phyloP scores from a whole-genome alignment of 257 asterid species.

The Salvia miltiorrhiza region DNA sequence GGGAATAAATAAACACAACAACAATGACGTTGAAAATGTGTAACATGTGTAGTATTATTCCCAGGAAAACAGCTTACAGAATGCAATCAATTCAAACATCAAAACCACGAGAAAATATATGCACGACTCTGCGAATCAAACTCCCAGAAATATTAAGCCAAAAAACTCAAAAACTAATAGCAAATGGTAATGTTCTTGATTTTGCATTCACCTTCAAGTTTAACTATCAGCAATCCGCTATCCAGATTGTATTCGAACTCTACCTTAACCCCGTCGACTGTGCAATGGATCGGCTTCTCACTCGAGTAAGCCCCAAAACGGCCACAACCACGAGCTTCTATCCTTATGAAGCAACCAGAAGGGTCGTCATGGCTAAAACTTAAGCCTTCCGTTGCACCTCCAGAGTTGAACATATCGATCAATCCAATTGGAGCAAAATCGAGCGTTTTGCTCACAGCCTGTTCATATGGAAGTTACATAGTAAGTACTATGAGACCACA shows the following conservation, averaged over 20 bases:
- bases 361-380: conserved; percentile 1
- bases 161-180: conserved; percentile 13
- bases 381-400: conserved; percentile 41
- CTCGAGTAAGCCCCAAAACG: conserved; percentile 52
- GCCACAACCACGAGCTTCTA: conserved; percentile 44
- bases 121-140: no score
- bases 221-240: conserved; percentile 34
- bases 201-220: conserved; percentile 40
- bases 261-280: conserved; percentile 25
- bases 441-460: conserved; percentile 23
- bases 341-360: neutral
- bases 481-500: neutral
- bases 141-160: neutral
- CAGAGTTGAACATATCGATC: conserved; percentile 56
- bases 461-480: neutral
- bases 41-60: neutral
- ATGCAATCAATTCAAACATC: no score
- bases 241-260: conserved; percentile 28
- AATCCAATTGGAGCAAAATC: conserved; percentile 46
- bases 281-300: conserved; percentile 37
- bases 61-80: neutral
- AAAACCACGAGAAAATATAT: no score
- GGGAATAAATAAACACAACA: no score
- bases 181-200: conserved; percentile 19
- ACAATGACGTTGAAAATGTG: no score